Evolutionary conservation across 2,329 filamentous ascomycete species (phyloP), one percentile per base, ranked within the genome.

Genomic region (Dactylella cylindrospora): DNA sequence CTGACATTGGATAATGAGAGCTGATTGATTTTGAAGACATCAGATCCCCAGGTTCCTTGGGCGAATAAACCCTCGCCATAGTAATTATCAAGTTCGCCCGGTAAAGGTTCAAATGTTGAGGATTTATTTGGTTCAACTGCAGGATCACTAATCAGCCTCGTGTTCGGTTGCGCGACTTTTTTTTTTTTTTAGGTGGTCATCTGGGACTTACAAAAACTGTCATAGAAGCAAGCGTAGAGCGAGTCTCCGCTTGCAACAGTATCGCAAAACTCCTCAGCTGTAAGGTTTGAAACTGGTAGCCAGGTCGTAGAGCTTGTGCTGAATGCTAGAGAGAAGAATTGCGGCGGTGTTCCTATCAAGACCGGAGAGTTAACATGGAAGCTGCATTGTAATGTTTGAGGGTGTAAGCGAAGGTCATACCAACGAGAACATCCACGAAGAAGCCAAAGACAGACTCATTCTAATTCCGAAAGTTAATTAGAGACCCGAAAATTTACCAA

Each of bases 21-120:
- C 31, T 62, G 57, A 22, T 62, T 62, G 32, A 62, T 62, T 39
- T 62, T 54, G 49, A 62, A 54, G 29, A 54, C 36, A n/a, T 62
- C 57, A 6, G 57, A 62, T 23, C 57, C 57, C 43, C 38, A 62
- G 9, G 57, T 49, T 9, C 57, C 57, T 45, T 40, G 47, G 5
- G 57, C 57, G 19, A 62, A 62, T 35, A 62, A 28, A 2, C 38
- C 43, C 17, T 29, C 45, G 33, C 57, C 57, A 26, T 62, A 62
- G 19, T 15, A 28, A 17, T 49, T 52, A 17, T 49, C 25, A 2
- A 62, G 25, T 9, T 4, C 13, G 2, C 55, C 47, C 2, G 40
- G 35, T 25, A 33, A 31, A 4, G 43, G 9, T 2, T 6, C 17
- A 31, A 36, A 62, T 1, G 57, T 54, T 17, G 49, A 44, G 9